A percentile compares a stretch with the other conserved stretches of the same genome.
These are phyloP conservation scores for Davidsoniella australis DNA, from an alignment of 2,329 filamentous ascomycete species.

Conservation along the genomic window DNA sequence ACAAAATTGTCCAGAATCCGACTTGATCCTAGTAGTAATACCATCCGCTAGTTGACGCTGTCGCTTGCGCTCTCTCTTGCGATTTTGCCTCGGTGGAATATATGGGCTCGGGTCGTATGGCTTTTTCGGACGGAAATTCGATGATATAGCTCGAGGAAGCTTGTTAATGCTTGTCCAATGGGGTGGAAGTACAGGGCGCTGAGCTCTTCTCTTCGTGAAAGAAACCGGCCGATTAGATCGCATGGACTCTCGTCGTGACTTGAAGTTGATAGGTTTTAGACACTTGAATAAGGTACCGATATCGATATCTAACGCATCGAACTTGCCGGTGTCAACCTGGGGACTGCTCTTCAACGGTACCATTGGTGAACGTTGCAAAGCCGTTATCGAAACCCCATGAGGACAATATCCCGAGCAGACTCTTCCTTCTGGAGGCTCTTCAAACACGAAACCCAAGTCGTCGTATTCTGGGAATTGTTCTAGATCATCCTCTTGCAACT, in stretches of 20 bases:
- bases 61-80: slow-evolving; percentile 5
- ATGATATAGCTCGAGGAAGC: too few species aligned
- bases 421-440: not conserved
- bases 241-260: too few species aligned
- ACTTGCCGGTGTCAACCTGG: too few species aligned
- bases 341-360: too few species aligned
- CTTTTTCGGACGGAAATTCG: slow-evolving; percentile 4
- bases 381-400: too few species aligned
- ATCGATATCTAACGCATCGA: too few species aligned
- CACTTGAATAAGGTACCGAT: too few species aligned
- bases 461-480: slow-evolving; percentile 10
- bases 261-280: too few species aligned
- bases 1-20: not conserved
- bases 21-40: not conserved
- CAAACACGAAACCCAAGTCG: slow-evolving; percentile 8
- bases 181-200: not conserved
- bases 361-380: too few species aligned
- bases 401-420: not conserved
- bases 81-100: not conserved
- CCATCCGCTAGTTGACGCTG: too few species aligned
- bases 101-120: slow-evolving; percentile 6
- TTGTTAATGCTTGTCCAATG: not conserved
- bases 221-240: too few species aligned
- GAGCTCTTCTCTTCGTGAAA: not conserved
- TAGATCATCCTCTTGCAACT: too few species aligned